Evolutionary conservation across 75 land plant genomes (phyloP).

Genomic region (Larix kaempferi): DNA sequence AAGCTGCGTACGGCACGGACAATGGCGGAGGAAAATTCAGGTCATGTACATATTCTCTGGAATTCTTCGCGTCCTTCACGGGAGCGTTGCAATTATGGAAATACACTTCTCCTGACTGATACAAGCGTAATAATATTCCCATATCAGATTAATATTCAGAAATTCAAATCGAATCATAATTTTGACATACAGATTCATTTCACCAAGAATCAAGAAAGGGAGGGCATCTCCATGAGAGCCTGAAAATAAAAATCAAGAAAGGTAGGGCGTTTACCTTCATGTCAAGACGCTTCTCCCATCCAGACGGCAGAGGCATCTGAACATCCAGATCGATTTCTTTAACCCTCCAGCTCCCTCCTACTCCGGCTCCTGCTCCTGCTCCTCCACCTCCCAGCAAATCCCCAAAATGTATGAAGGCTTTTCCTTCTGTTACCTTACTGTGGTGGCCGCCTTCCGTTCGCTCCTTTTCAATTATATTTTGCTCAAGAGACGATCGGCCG

Average conservation of each 20-base stretch:
- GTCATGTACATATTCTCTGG: background rate
- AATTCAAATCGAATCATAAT: background rate
- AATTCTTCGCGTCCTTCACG: background rate
- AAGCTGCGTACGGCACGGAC: too few relatives aligned
- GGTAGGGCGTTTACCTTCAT: background rate
- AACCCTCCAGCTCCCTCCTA: background rate
- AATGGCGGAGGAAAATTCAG: background rate
- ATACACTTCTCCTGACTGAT: background rate
- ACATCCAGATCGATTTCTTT: slow-evolving; percentile 4
- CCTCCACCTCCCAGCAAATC: background rate
- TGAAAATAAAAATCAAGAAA: background rate
- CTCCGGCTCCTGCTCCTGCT: background rate
- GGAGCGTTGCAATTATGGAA: background rate
- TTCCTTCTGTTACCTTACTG: background rate
- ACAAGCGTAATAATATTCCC: background rate
- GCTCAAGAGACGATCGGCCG: background rate
- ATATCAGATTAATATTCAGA: background rate
- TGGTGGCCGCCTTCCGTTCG: background rate
- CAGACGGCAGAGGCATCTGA: background rate
- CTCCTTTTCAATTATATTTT: background rate
- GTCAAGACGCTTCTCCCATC: background rate
- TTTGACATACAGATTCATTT: background rate
- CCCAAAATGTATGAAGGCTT: background rate
- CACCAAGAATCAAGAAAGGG: background rate
- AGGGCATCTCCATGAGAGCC: background rate